Percentiles rank a stretch among this genome's conserved stretches.
phyloP scores from a whole-genome alignment of 2,329 filamentous ascomycete species.

The Aspergillus tubingensis region DNA sequence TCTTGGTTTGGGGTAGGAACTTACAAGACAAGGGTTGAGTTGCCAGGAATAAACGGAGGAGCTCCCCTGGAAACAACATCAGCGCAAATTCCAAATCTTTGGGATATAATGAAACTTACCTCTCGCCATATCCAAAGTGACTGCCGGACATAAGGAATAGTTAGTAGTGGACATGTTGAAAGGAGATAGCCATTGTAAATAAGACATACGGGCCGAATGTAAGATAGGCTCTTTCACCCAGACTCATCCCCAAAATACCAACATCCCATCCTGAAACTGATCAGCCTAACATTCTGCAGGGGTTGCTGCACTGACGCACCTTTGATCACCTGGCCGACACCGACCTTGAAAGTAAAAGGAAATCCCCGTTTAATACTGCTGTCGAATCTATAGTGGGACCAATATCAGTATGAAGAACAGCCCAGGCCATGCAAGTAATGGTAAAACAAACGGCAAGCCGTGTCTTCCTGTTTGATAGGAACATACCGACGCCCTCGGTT shows the following conservation, averaged over 20 bases:
- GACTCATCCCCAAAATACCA: slow-evolving; percentile 20
- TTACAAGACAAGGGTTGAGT: slow-evolving; percentile 24
- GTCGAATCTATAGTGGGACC: slow-evolving; percentile 15
- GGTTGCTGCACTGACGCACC: slow-evolving; percentile 2
- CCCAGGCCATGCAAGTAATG: no score
- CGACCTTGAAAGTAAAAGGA: slow-evolving; percentile 22
- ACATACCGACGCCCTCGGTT: slow-evolving; percentile 20
- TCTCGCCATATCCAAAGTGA: slow-evolving; percentile 21
- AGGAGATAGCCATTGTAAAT: background rate
- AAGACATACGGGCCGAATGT: slow-evolving; percentile 23
- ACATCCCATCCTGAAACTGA: slow-evolving; percentile 19
- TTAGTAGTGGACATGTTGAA: background rate
- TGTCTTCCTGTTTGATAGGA: no score
- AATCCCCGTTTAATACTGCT: slow-evolving; percentile 23
- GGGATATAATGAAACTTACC: slow-evolving; percentile 1
- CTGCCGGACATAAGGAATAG: background rate
- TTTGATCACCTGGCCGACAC: slow-evolving; percentile 22
- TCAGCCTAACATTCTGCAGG: background rate
- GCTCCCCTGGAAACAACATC: slow-evolving; percentile 13
- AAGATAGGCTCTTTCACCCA: slow-evolving; percentile 22
- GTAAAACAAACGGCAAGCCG: background rate
- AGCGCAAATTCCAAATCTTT: background rate
- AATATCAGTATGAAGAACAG: background rate
- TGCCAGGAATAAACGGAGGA: slow-evolving; percentile 23
- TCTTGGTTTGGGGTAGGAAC: background rate